Evolutionary conservation across 768 basidiomycete genomes (phyloP).

Genomic region (Mycena pura): DNA sequence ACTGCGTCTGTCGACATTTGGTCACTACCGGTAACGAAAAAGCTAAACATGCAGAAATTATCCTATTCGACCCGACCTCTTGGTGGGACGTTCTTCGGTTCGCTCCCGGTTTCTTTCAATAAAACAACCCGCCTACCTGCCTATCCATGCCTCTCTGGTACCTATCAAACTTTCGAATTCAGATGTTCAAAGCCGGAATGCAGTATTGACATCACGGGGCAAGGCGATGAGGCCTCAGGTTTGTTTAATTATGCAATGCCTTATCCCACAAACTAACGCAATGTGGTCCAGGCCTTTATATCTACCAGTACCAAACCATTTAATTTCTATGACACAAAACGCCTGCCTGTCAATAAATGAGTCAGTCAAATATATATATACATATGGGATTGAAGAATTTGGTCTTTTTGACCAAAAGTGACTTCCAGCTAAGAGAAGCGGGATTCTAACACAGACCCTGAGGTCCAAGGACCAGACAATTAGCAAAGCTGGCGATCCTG

Average conservation of each 20-base stretch:
- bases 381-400: no score
- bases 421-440: no score
- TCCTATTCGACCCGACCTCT: conserved; percentile 15
- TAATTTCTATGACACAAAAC: no score
- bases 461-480: no score
- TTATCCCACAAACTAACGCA: background rate
- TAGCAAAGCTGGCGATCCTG: no score
- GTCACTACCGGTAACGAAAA: conserved; percentile 7
- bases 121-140: conserved; percentile 15
- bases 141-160: conserved; percentile 16
- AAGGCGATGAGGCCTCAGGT: conserved; percentile 17
- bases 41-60: conserved; percentile 22
- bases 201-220: conserved; percentile 20
- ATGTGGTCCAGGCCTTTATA: conserved; percentile 6
- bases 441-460: no score
- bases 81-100: conserved; percentile 11
- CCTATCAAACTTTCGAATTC: conserved; percentile 22
- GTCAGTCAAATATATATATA: no score
- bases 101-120: conserved; percentile 16
- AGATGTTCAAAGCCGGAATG: conserved; percentile 15
- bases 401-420: no score
- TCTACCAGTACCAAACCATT: conserved; percentile 21
- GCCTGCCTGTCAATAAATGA: no score
- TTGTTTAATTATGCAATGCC: background rate
- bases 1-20: conserved; percentile 21